A percentile compares a stretch with the other conserved stretches of the same genome.
Conservation (phyloP, 192 early-diverging fungal species). For the Chytriomyces sp. region DNA sequence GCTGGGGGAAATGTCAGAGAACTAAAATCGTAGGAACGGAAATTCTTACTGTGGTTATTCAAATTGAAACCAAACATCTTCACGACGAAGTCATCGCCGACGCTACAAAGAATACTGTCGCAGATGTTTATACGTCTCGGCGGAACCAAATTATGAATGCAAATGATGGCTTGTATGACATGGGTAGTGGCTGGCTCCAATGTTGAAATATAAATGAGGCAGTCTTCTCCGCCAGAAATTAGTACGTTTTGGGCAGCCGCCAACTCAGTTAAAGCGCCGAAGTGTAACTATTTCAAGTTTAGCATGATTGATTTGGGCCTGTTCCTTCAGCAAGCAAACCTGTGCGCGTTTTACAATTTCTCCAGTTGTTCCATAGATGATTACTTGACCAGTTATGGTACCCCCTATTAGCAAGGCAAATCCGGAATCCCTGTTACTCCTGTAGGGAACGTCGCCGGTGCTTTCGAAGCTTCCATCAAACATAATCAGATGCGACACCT, state of each 20-base stretch:
- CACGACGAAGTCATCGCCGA: slow-evolving; percentile 41
- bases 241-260: slow-evolving; percentile 28
- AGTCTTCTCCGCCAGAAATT: slow-evolving; percentile 36
- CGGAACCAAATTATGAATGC: slow-evolving; percentile 40
- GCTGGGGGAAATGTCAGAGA: slow-evolving; percentile 23
- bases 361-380: slow-evolving; percentile 45
- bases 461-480: slow-evolving; percentile 37
- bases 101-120: slow-evolving; percentile 37
- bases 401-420: slow-evolving; percentile 48
- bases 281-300: slow-evolving; percentile 36
- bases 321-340: slow-evolving; percentile 24
- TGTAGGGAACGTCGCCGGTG: neutral
- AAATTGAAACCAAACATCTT: slow-evolving; percentile 48
- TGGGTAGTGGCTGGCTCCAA: slow-evolving; percentile 28
- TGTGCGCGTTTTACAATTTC: slow-evolving; percentile 44
- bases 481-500: slow-evolving; percentile 38
- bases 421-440: slow-evolving; percentile 17
- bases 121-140: slow-evolving; percentile 38
- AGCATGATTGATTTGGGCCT: neutral
- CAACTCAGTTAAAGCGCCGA: slow-evolving; percentile 46
- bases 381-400: slow-evolving; percentile 51
- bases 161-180: slow-evolving; percentile 38
- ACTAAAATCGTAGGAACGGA: neutral
- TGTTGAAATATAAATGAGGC: slow-evolving; percentile 12
- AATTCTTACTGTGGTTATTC: slow-evolving; percentile 26